phyloP scores from a whole-genome alignment of 2,329 filamentous ascomycete genomes.

The Cyphellophora attinorum region DNA sequence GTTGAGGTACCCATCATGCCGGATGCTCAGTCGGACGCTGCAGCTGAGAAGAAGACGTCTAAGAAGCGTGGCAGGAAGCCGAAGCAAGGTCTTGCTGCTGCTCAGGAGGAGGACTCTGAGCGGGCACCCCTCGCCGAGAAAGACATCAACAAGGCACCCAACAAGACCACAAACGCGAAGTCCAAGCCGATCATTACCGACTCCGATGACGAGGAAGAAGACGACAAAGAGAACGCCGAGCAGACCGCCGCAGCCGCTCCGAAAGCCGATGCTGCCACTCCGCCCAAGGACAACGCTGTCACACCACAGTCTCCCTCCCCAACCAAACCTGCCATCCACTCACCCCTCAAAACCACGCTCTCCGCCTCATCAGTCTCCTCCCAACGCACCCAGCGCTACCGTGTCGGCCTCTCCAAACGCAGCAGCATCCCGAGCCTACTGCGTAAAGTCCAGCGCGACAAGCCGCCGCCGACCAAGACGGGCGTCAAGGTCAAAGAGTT shows the following conservation, averaged over 20 bases:
- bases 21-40: neutral
- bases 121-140: neutral
- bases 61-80: neutral
- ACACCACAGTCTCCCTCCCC: conserved; percentile 5
- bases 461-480: conserved; percentile 14
- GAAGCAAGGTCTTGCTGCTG: neutral
- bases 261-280: conserved; percentile 7
- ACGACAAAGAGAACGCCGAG: conserved; percentile 1
- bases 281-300: conserved; percentile 5
- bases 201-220: conserved; percentile 4
- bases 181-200: conserved; percentile 2
- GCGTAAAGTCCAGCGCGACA: conserved; percentile 16
- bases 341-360: conserved; percentile 14
- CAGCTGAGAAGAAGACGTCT: neutral
- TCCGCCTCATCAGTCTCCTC: conserved; percentile 3
- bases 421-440: conserved; percentile 18
- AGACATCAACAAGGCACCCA: neutral
- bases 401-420: conserved; percentile 17
- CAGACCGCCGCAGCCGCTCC: neutral
- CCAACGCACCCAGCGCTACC: conserved; percentile 9
- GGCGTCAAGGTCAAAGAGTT: conserved; percentile 16
- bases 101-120: neutral
- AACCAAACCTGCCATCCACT: conserved; percentile 9
- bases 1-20: neutral
- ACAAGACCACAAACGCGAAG: neutral